Percentiles rank a stretch among this genome's conserved stretches.
Conservation (phyloP, 441 rosid species). For the Eutrema salsugineum region DNA sequence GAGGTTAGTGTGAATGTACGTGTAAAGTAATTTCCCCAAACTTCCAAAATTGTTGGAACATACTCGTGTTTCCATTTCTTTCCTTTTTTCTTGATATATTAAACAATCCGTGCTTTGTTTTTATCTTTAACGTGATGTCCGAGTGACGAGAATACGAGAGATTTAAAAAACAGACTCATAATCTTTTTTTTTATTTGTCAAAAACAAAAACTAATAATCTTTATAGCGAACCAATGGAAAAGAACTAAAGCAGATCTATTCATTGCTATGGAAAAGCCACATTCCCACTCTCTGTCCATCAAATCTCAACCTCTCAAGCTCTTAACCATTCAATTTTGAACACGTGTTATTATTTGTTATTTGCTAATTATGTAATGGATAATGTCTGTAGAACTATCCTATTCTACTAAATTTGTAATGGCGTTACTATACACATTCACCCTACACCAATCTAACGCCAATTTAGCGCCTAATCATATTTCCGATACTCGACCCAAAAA, state of each 20-base stretch:
- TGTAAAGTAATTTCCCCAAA: slow-evolving; percentile 15
- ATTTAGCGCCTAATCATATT: neutral
- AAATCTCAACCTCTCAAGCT: neutral
- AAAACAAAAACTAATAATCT: neutral
- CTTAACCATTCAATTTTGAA: neutral
- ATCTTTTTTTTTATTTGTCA: neutral
- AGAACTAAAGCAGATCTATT: neutral
- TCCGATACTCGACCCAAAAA: too few relatives aligned
- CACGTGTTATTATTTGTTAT: neutral
- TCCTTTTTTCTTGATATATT: neutral
- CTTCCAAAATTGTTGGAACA: slow-evolving; percentile 19
- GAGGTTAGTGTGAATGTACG: slow-evolving; percentile 10
- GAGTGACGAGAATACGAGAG: neutral
- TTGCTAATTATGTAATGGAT: neutral
- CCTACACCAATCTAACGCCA: neutral
- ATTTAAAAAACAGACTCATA: neutral
- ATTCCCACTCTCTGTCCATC: neutral
- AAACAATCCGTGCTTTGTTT: neutral
- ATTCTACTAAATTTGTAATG: neutral
- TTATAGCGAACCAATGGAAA: neutral
- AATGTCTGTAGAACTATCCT: neutral
- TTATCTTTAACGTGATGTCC: slow-evolving; percentile 1
- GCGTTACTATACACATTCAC: neutral
- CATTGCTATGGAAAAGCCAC: neutral
- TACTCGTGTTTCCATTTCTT: neutral